A percentile compares a stretch with the other conserved stretches of the same genome.
Conservation (phyloP, 1,139 yeast species). For the Yamadazyma mexicana region DNA sequence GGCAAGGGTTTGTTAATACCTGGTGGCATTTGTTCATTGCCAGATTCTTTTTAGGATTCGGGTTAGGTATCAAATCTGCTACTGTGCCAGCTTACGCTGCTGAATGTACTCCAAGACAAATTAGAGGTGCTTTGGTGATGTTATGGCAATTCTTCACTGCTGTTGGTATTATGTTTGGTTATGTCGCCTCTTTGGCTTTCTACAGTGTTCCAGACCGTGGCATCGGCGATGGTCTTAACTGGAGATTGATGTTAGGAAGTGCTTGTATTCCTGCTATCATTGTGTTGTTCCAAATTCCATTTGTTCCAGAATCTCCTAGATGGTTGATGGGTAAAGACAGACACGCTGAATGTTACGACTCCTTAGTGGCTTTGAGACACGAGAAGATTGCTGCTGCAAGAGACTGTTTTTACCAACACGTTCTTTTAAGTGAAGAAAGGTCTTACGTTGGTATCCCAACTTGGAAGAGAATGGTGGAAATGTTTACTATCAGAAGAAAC, state of each 20-base stretch:
- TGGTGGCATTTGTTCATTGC: constrained; percentile 82
- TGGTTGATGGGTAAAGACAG: constrained; percentile 73
- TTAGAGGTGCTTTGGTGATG: constrained; percentile 82
- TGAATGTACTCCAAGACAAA: constrained; percentile 73
- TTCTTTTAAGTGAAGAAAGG: constrained; percentile 65
- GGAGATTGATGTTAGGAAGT: constrained; percentile 83
- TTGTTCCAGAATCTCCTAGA: constrained; percentile 78
- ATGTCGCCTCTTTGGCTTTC: constrained; percentile 66
- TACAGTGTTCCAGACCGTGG: constrained; percentile 35
- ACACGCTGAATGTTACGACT: constrained; percentile 55
- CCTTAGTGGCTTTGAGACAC: constrained; percentile 51
- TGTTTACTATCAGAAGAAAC: constrained; percentile 72
- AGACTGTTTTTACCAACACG: constrained; percentile 71
- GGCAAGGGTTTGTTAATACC: constrained; percentile 71
- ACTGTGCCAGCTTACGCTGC: constrained; percentile 83
- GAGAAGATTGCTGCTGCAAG: constrained; percentile 67
- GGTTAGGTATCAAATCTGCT: constrained; percentile 78
- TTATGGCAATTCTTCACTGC: constrained; percentile 91
- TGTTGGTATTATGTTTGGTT: constrained; percentile 81
- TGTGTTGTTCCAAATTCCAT: constrained; percentile 66
- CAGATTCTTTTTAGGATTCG: constrained; percentile 70
- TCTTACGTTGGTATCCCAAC: constrained; percentile 55
- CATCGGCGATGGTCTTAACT: constrained; percentile 53
- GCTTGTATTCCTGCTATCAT: constrained; percentile 73
- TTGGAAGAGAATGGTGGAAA: constrained; percentile 49